Evolutionary conservation across 2,329 filamentous ascomycete species (phyloP).

Genomic region (Monosporascus ibericus): DNA sequence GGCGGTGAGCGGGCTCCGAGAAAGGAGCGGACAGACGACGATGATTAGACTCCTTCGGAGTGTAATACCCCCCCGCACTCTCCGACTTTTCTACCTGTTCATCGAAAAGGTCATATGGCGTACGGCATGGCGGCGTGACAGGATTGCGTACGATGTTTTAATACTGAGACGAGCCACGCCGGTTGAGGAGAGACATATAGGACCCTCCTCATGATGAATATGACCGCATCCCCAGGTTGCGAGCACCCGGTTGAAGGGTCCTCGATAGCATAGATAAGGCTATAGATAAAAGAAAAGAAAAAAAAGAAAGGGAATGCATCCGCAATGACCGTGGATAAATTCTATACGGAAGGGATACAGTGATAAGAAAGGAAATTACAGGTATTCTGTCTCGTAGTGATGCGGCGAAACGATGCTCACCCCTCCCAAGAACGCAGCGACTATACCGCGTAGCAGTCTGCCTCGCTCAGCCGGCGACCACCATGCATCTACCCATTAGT

Average conservation of each 20-base stretch:
- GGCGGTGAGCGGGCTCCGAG: constrained; percentile 27
- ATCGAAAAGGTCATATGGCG: constrained; percentile 20
- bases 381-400: too few relatives aligned
- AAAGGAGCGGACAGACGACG: constrained; percentile 48
- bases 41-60: constrained; percentile 38
- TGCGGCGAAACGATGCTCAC: too few relatives aligned
- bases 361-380: too few relatives aligned
- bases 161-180: background rate
- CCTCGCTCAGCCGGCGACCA: too few relatives aligned
- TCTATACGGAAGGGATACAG: too few relatives aligned
- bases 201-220: background rate
- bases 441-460: too few relatives aligned
- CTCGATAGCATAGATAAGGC: too few relatives aligned
- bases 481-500: too few relatives aligned
- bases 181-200: background rate
- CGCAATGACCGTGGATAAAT: too few relatives aligned
- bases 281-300: too few relatives aligned
- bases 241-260: background rate
- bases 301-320: too few relatives aligned
- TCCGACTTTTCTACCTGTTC: constrained; percentile 17
- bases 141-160: constrained; percentile 3
- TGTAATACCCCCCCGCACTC: constrained; percentile 9
- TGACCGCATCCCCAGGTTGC: background rate
- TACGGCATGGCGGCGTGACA: constrained; percentile 19
- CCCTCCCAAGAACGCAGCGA: too few relatives aligned